Base-by-base conservation (phyloP, 1,139 yeast species). In the Hyphopichia buzzinii region DNA sequence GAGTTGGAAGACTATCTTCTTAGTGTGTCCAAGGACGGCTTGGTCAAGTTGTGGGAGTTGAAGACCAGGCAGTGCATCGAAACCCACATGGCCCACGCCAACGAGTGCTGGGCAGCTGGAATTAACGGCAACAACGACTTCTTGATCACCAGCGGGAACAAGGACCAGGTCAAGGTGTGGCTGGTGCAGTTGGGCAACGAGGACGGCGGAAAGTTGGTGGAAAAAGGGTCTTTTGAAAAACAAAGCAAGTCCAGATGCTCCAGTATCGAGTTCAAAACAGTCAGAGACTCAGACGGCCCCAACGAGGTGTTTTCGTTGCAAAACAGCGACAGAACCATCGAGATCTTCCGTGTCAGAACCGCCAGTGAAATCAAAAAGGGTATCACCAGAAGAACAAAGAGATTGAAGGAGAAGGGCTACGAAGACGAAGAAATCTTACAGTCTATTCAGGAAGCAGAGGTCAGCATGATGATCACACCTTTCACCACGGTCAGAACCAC, bases 11-110 rank as follows among this genome's bases (percentile, higher is more conserved):
- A 83, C 43, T 86, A 85, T 73, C 64, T 92, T 23, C 50, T 89
- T 28, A 80, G 89, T 47, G 79, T 83, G 1, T 79, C 95, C 5
- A 90, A 89, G 54, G 98, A 92, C 57, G 97, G 98, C 1, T 67
- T 89, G 38, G 72, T 92, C 47, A 92, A 92, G 56, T 62, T 92
- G 30, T 92, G 99, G 99, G 97, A 92, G 55, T 64, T 92, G 46
- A 83, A 81, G 52, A 69, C 94, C 10, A 90, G 86, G 55, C 96
- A 88, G 56, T 88, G 97, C 62, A 70, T 89, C 12, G 99, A 92
- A 58, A 89, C 97, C 0, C 97, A 89, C 57, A 79, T 90, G 43
- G 96, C 97, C 1, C 96, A 89, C 55, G 75, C 87, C 12, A 89
- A 89, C 44, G 97, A 92, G 59, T 87, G 96, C 63, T 90, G 97